Base-by-base conservation (phyloP, 345 rosid genomes). In the Noccaea bulbosa region DNA sequence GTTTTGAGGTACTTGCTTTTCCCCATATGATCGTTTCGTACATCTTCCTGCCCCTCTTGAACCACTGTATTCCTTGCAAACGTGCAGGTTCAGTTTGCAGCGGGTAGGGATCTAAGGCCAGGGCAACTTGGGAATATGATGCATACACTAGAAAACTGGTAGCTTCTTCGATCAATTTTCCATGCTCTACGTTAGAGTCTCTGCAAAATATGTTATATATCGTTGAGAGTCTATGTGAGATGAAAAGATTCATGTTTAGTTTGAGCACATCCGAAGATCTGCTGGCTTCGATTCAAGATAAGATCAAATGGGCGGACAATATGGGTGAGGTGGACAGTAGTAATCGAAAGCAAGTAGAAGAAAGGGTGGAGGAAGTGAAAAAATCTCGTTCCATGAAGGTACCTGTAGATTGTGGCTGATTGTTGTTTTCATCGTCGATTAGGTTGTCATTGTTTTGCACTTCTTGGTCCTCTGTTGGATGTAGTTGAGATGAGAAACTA, bases 241-340 rank as follows among this genome's bases (percentile, higher is more conserved):
- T 20, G 22, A 20, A 20, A 0, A 0, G 22, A 20, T 20, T 20
- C 22, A 72, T 78, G 77, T 20, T 44, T 68, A 93, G 96, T 97
- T 79, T 88, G 85, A 67, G 67, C 51, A 84, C 92, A 7, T 93
- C 98, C 40, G 94, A 91, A 72, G 80, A 83, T 75, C 80, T 88
- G 54, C 92, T 93, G 35, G 71, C 78, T 52, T 77, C 94, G 1
- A 91, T 93, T 81, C 97, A 91, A 85, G 96, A 91, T 76, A 91
- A 87, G 86, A 91, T 93, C 51, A 91, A 91, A 70, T 91, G 98
- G 98, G 97, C 96, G 51, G 98, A 93, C 83, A 76, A 71, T 10
- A 90, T 83, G 94, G 85, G 91, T 74, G 98, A 90, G 52, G 56
- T 70, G 67, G 89, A 86, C 84, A 86, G 82, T 76, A 88, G 79